Percentiles rank a stretch among this genome's conserved stretches.
Evolutionary conservation across 2,329 filamentous ascomycete genomes (phyloP).

Genomic region (Botrytis squamosa): DNA sequence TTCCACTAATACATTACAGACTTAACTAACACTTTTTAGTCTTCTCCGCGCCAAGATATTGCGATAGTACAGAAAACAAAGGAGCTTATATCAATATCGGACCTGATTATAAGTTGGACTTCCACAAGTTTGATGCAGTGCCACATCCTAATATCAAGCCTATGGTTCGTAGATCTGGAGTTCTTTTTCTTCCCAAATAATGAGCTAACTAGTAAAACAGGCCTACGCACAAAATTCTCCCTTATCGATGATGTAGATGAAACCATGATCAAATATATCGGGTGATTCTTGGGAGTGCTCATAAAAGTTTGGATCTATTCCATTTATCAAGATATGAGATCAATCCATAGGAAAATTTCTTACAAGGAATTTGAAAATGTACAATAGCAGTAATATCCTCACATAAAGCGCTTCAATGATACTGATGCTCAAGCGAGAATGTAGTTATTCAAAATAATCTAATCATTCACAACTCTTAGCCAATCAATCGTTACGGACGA

Average conservation of each 20-base stretch:
- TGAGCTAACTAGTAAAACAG: constrained; percentile 43
- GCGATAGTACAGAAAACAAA: constrained; percentile 96
- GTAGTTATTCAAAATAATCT: background rate
- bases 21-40: constrained; percentile 49
- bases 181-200: background rate
- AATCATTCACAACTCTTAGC: background rate
- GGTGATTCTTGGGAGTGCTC: background rate
- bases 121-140: constrained; percentile 92
- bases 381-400: constrained; percentile 10
- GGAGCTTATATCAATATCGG: constrained; percentile 98
- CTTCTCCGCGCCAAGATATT: constrained; percentile 96
- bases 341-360: background rate
- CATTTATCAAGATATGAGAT: constrained; percentile 14
- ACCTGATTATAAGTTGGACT: constrained; percentile 85
- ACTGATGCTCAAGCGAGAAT: background rate
- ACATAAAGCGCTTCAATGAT: background rate
- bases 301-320: constrained; percentile 14
- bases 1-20: background rate
- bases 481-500: background rate
- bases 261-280: background rate
- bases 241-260: constrained; percentile 51
- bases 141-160: constrained; percentile 94
- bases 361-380: constrained; percentile 12
- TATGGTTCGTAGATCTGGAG: constrained; percentile 58
- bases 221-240: constrained; percentile 84